Evolutionary conservation across 306 rosid species (phyloP), one percentile per base, ranked within the genome.

Genomic region (Gastrolobium bilobum): DNA sequence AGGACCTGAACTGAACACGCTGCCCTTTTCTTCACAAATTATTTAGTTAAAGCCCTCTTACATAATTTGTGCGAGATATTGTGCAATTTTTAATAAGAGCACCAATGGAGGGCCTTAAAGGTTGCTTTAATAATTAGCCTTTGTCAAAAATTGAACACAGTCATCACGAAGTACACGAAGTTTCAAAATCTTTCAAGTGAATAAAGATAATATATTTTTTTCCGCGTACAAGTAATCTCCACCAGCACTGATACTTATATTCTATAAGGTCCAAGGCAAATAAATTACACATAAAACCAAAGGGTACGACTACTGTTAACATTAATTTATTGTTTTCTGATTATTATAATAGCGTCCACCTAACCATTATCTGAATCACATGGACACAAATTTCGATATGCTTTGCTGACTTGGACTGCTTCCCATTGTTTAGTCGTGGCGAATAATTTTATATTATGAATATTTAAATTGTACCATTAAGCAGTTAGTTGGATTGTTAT

Each of bases 351-450:
- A 43, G 47, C 6, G 15, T 80, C 62, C 0, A 69, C 15, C 65
- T 48, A 70, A 54, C 35, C 77, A 26, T 29, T n/a, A 70, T n/a
- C 34, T n/a, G 20, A 47, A 57, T 67, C 81, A 81, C 77, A 71
- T 81, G 46, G 47, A 38, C 70, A 29, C 60, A 75, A 44, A 68
- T 56, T 73, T 65, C 33, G 48, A 51, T 73, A 56, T 81, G 84
- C 62, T 73, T 73, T 72, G 73, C 59, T 81, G 84, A 81, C 76
- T 42, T 20, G 80, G 78, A 70, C 71, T 74, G 61, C 70, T 66
- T 57, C 83, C 54, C 37, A 47, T 48, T 81, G 40, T 66, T 57
- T 79, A 71, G 38, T 64, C 9, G 52, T 30, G 73, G 56, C 29
- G 39, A 57, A 68, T 67, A 71, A 50, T 61, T 51, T 7, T 71